Conservation (phyloP, 768 basidiomycete species). For the Boletellus ananiceps region DNA sequence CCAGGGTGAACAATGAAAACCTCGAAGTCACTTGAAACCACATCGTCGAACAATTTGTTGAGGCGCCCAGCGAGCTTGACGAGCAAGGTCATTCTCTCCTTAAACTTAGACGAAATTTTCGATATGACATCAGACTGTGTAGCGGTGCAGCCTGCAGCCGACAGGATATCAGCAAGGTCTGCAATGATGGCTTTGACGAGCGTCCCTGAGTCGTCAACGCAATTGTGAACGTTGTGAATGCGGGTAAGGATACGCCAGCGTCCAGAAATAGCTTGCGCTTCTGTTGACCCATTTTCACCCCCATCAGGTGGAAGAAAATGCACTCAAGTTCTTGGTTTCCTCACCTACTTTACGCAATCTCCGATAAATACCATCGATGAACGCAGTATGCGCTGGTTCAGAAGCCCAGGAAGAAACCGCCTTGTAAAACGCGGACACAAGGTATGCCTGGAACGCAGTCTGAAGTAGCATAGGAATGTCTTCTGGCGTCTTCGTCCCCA, state of each 20-base stretch:
- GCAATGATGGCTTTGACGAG: constrained; percentile 1
- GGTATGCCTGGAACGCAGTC: constrained; percentile 8
- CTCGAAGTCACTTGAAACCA: constrained; percentile 12
- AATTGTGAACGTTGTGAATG: neutral
- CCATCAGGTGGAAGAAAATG: neutral
- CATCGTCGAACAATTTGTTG: constrained; percentile 8
- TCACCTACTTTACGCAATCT: constrained; percentile 8
- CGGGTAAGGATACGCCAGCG: constrained; percentile 11
- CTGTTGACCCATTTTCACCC: neutral
- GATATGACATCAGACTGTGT: neutral
- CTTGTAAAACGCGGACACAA: constrained; percentile 2
- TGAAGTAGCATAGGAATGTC: constrained; percentile 9
- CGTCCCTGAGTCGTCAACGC: neutral
- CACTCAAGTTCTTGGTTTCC: neutral
- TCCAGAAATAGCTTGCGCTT: constrained; percentile 12
- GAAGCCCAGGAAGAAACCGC: constrained; percentile 6
- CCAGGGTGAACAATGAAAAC: constrained; percentile 4
- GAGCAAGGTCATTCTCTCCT: constrained; percentile 2
- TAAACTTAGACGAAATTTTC: neutral
- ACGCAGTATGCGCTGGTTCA: constrained; percentile 1
- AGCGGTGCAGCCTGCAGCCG: constrained; percentile 8
- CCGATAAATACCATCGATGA: constrained; percentile 8
- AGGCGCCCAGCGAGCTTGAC: constrained; percentile 12
- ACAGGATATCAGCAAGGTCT: constrained; percentile 4
- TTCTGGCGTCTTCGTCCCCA: neutral